phyloP scores from a whole-genome alignment of 2,329 filamentous ascomycete species.

The Beauveria medogensis region DNA sequence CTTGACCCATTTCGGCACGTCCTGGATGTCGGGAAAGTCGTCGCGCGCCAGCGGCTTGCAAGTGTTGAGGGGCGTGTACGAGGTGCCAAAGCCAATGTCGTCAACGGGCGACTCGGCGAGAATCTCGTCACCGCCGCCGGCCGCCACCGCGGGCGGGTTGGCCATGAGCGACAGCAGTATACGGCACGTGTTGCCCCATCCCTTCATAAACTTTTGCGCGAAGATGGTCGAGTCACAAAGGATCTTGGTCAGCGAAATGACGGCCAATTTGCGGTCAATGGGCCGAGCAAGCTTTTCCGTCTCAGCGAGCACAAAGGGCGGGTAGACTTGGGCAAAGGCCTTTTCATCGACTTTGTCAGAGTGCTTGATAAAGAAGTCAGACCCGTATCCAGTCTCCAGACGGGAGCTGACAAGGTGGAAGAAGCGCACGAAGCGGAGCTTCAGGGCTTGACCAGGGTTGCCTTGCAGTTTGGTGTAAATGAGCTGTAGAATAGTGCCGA shows the following conservation, averaged over 20 bases:
- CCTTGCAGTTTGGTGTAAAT: constrained; percentile 72
- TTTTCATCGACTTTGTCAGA: constrained; percentile 74
- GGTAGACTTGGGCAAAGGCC: constrained; percentile 79
- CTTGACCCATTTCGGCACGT: constrained; percentile 79
- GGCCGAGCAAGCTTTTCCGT: constrained; percentile 84
- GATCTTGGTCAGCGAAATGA: constrained; percentile 88
- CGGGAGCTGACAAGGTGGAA: constrained; percentile 85
- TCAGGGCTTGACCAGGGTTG: constrained; percentile 65
- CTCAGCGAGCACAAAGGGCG: constrained; percentile 76
- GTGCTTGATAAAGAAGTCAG: constrained; percentile 83
- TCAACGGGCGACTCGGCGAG: constrained; percentile 87
- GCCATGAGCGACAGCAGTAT: constrained; percentile 82
- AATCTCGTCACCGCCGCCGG: constrained; percentile 61
- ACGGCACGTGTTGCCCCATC: constrained; percentile 86
- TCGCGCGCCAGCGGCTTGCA: constrained; percentile 69
- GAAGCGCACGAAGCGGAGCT: constrained; percentile 82
- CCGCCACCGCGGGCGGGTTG: constrained; percentile 66
- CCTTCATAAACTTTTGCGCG: constrained; percentile 71
- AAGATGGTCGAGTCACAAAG: constrained; percentile 81
- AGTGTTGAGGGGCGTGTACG: constrained; percentile 88
- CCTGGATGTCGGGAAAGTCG: constrained; percentile 76
- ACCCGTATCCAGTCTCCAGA: constrained; percentile 71
- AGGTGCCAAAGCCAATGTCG: constrained; percentile 88
- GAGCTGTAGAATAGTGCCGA: constrained; percentile 69
- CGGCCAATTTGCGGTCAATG: constrained; percentile 85